These are phyloP conservation scores for Ogataea methylovora DNA, from an alignment of 805 yeast genomes.

Conservation along the genomic window DNA sequence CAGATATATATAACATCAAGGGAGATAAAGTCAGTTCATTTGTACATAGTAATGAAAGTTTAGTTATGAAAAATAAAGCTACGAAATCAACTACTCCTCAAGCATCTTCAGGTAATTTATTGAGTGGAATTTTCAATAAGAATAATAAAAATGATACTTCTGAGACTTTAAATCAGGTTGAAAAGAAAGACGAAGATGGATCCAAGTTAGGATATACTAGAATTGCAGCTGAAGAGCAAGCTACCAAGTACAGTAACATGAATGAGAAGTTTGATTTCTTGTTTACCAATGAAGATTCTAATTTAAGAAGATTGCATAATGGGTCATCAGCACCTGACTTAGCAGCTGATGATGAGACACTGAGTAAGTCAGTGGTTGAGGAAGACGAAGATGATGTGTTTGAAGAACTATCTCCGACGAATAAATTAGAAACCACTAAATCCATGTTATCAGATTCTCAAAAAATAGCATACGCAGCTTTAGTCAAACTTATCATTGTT, in stretches of 20 bases:
- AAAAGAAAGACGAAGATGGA: conserved; percentile 31
- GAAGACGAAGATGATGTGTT: conserved; percentile 20
- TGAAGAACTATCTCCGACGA: conserved; percentile 38
- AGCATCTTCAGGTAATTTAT: background rate
- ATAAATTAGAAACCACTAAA: conserved; percentile 73
- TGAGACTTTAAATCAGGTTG: conserved; percentile 11
- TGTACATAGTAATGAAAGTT: conserved; percentile 19
- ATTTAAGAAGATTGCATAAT: conserved; percentile 21
- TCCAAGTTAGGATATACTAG: conserved; percentile 77
- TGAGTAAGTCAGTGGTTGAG: conserved; percentile 19
- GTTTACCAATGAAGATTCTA: conserved; percentile 29
- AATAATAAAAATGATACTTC: conserved; percentile 12
- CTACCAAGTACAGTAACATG: conserved; percentile 52
- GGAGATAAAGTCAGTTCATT: conserved; percentile 52
- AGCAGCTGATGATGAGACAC: conserved; percentile 15
- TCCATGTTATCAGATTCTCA: conserved; percentile 76
- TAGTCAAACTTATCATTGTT: conserved; percentile 65
- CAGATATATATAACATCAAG: conserved; percentile 70
- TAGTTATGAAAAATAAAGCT: background rate
- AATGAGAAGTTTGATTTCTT: conserved; percentile 47
- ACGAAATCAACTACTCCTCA: background rate
- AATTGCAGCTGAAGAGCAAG: conserved; percentile 81
- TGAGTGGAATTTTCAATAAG: conserved; percentile 19
- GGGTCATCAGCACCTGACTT: conserved; percentile 7
- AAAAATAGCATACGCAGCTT: conserved; percentile 86